Evolutionary conservation across 1,284 basidiomycete genomes (phyloP), one percentile per base, ranked within the genome.

Genomic region (Boletus hoseneyae): DNA sequence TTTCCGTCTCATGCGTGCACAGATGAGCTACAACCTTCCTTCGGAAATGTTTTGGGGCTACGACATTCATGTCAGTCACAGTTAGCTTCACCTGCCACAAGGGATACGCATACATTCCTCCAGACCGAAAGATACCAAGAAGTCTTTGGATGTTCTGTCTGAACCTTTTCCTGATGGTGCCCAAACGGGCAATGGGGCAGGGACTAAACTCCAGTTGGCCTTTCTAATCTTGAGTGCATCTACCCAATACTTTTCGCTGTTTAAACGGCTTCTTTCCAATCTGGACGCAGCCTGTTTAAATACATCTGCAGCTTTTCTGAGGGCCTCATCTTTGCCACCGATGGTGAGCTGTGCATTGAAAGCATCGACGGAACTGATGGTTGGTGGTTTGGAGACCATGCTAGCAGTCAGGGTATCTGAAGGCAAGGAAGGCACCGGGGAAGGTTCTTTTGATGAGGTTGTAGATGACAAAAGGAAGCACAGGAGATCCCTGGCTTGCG

Each of bases 111-210:
- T 54, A 90, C 89, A 86, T 72, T 87, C 83, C 68, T 90, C 88
- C 6, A 91, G 67, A 10, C 87, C 86, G 57, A 82, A 90, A 1
- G 85, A 83, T 47, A 91, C 74, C 34, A 87, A 67, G 59, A 91
- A 89, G 59, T 91, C 89, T 56, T 83, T 88, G 0, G 85, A 79
- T 2, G 88, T 84, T 66, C 79, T 83, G 60, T 90, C 87, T 12
- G 83, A 78, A 29, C 85, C 83, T 65, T 86, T 87, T 10, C 85
- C 87, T 0, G 73, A 81, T 0, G 80, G 71, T 23, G 83, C 76
- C 34, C 85, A 86, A 41, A 73, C 70, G 6, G 87, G 87, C 36
- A 89, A 73, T 33, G 87, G 87, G 3, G 88, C 85, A 29, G 88
- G 85, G 38, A 85, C 76, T 25, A 91, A 68, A 10, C 83, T 77